Percentiles rank a stretch among this genome's conserved stretches.
These are phyloP conservation scores for Albophoma yamanashiensis DNA, from an alignment of 2,329 filamentous ascomycete species.

Conservation along the genomic window DNA sequence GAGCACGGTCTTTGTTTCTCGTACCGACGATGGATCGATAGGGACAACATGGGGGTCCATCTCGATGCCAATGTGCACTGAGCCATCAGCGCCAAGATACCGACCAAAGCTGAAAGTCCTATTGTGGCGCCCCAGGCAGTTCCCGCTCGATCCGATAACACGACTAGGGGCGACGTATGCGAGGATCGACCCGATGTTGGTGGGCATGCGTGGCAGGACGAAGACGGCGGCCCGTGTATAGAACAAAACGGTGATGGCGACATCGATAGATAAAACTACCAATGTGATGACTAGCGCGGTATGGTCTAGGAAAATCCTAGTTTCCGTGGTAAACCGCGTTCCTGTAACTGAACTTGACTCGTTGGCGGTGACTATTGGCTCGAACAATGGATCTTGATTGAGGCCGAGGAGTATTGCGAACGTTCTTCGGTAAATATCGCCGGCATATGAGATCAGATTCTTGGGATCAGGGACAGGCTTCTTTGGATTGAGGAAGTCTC, in stretches of 20 bases:
- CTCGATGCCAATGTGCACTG: conserved; percentile 40
- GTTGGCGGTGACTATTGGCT: background rate
- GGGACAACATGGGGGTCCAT: conserved; percentile 29
- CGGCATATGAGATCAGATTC: conserved; percentile 5
- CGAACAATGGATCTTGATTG: conserved; percentile 27
- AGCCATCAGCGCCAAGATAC: conserved; percentile 35
- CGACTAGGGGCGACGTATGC: conserved; percentile 36
- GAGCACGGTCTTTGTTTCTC: background rate
- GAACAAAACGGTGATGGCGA: conserved; percentile 27
- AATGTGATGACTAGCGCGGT: conserved; percentile 34
- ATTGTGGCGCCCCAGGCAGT: background rate
- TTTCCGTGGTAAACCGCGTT: conserved; percentile 14
- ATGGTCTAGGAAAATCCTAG: conserved; percentile 35
- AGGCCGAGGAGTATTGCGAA: conserved; percentile 24
- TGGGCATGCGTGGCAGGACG: conserved; percentile 37
- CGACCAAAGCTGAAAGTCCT: conserved; percentile 35
- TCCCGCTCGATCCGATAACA: conserved; percentile 13
- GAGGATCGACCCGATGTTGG: conserved; percentile 34
- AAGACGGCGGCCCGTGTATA: conserved; percentile 30
- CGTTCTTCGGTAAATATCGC: conserved; percentile 13
- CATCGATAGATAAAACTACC: conserved; percentile 29
- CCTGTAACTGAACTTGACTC: conserved; percentile 2
- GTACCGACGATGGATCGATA: conserved; percentile 3
- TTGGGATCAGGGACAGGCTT: conserved; percentile 9
- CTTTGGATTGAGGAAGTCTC: conserved; percentile 19